Conservation (phyloP, 768 basidiomycete genomes). For the Hortiboletus flavorubellus region DNA sequence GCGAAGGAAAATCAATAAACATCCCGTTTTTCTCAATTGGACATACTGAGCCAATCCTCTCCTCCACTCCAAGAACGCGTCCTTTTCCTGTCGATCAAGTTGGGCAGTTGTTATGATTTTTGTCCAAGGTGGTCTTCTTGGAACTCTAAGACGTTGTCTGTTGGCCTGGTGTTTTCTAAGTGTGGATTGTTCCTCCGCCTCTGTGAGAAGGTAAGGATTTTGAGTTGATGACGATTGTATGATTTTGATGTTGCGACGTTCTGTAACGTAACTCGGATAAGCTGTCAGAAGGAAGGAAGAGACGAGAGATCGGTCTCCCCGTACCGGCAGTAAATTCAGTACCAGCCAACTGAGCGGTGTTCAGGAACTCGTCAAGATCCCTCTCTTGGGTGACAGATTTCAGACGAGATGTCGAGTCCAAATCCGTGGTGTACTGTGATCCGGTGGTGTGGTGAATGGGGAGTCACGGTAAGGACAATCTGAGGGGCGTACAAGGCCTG, state of each 20-base stretch:
- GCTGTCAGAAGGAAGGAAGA: neutral
- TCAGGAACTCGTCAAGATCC: constrained; percentile 94
- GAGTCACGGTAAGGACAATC: neutral
- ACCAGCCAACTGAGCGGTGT: constrained; percentile 90
- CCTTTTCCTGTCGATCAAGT: constrained; percentile 86
- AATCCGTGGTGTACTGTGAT: constrained; percentile 65
- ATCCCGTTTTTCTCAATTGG: neutral
- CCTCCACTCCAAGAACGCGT: constrained; percentile 91
- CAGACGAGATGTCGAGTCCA: constrained; percentile 63
- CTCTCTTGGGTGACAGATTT: constrained; percentile 94
- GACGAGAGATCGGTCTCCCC: constrained; percentile 16
- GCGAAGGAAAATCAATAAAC: neutral
- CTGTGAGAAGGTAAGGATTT: constrained; percentile 84
- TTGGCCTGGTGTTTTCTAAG: constrained; percentile 73
- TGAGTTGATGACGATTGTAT: constrained; percentile 55
- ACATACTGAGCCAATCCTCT: constrained; percentile 85
- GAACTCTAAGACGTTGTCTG: constrained; percentile 75
- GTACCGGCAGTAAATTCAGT: constrained; percentile 94
- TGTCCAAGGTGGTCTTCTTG: constrained; percentile 87
- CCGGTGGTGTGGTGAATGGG: constrained; percentile 25
- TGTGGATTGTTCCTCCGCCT: constrained; percentile 76
- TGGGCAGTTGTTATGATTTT: constrained; percentile 72
- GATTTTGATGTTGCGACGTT: constrained; percentile 78
- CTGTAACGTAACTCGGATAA: constrained; percentile 33
- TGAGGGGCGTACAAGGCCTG: constrained; percentile 56